phyloP scores from a whole-genome alignment of 176 grass and related monocot species.

The Dendrocalamus sinicus region DNA sequence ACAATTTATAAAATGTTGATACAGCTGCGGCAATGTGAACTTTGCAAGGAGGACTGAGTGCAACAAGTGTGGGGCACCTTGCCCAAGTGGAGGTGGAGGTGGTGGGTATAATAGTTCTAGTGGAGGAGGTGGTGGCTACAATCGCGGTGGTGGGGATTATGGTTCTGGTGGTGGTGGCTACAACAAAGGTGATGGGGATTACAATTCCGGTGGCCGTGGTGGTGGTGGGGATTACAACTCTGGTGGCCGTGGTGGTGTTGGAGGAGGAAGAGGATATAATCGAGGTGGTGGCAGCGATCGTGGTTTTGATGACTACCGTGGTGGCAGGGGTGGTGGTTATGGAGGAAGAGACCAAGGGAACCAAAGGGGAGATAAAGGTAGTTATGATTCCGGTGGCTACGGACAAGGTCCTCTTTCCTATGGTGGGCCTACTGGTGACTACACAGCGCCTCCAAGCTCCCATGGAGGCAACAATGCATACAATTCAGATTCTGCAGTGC shows the following conservation, averaged over 20 bases:
- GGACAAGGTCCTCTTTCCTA: slow-evolving; percentile 67
- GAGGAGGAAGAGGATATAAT: slow-evolving; percentile 55
- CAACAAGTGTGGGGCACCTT: slow-evolving; percentile 85
- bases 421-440: slow-evolving; percentile 64
- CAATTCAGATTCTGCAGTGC: slow-evolving; percentile 66
- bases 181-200: slow-evolving; percentile 51
- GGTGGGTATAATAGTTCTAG: slow-evolving; percentile 60
- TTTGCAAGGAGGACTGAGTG: slow-evolving; percentile 94
- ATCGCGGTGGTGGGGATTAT: slow-evolving; percentile 60
- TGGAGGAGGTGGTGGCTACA: slow-evolving; percentile 64
- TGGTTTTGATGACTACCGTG: slow-evolving; percentile 61
- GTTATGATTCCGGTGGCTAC: slow-evolving; percentile 57
- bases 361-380: slow-evolving; percentile 52
- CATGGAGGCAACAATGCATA: slow-evolving; percentile 73
- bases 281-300: slow-evolving; percentile 54
- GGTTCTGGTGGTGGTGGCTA: slow-evolving; percentile 51
- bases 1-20: slow-evolving; percentile 34
- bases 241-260: slow-evolving; percentile 43
- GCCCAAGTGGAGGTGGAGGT: slow-evolving; percentile 58
- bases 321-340: slow-evolving; percentile 60
- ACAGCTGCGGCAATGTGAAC: slow-evolving; percentile 95
- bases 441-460: slow-evolving; percentile 56
- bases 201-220: slow-evolving; percentile 45
- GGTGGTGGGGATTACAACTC: slow-evolving; percentile 33
- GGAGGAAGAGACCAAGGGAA: slow-evolving; percentile 63